Evolutionary conservation across 805 yeast genomes (phyloP).

Genomic region (Deakozyma indianensis): DNA sequence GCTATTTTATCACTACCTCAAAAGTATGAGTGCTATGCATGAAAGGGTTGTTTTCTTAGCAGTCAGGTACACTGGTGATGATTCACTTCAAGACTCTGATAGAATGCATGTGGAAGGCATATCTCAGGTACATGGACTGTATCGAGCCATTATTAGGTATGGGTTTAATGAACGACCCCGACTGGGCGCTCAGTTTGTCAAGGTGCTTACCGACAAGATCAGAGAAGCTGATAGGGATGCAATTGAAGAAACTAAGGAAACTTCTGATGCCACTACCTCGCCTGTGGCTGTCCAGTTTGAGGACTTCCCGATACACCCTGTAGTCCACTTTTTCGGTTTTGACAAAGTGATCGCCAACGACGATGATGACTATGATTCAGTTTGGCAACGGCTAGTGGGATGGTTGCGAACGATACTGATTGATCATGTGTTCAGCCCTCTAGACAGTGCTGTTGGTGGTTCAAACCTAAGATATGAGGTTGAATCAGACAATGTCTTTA

Average conservation of each 20-base stretch:
- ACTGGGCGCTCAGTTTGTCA: background rate
- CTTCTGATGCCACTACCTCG: background rate
- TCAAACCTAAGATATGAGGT: background rate
- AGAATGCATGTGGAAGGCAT: background rate
- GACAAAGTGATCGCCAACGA: background rate
- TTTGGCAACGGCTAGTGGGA: background rate
- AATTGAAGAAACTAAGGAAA: background rate
- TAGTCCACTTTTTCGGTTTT: background rate
- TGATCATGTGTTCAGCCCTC: background rate
- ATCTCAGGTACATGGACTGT: background rate
- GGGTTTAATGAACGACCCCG: conserved; percentile 1
- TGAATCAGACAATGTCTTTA: background rate
- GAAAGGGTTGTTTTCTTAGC: background rate
- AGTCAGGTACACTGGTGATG: background rate
- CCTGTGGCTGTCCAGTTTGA: background rate
- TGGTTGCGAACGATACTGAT: background rate
- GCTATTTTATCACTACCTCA: background rate
- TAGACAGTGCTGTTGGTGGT: conserved; percentile 1
- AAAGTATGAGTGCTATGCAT: conserved; percentile 1
- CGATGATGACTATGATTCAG: background rate
- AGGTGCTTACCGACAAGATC: background rate
- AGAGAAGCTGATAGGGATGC: background rate
- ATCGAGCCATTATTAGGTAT: background rate
- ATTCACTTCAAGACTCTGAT: background rate
- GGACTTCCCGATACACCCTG: background rate